Conservation (phyloP, 2,329 filamentous ascomycete genomes). For the Zasmidium cellare region DNA sequence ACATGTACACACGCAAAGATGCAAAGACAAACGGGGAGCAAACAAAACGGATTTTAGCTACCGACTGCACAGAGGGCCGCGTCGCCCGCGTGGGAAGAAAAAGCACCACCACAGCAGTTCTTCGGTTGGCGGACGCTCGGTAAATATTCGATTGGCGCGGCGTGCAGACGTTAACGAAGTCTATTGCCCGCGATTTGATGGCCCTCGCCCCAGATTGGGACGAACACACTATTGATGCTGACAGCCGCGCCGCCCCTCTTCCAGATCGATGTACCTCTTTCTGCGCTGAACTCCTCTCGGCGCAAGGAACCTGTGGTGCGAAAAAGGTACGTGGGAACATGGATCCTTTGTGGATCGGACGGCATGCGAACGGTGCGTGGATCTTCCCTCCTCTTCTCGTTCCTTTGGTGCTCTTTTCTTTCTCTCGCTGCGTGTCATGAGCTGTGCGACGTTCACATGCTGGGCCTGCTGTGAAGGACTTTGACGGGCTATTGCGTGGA, state of each 20-base stretch:
- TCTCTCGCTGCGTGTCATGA: neutral
- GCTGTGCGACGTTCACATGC: neutral
- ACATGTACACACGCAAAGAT: too few relatives aligned
- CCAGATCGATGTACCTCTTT: too few relatives aligned
- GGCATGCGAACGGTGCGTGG: neutral
- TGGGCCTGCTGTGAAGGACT: neutral
- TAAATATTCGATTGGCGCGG: neutral
- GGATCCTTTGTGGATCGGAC: neutral
- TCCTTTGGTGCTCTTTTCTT: neutral
- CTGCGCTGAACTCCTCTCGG: too few relatives aligned
- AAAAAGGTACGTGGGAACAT: neutral
- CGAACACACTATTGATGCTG: neutral
- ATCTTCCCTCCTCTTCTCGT: neutral
- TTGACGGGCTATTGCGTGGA: neutral
- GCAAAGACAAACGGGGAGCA: too few relatives aligned
- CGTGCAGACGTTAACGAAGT: neutral
- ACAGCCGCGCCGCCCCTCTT: neutral
- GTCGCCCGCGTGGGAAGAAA: neutral
- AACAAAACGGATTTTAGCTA: too few relatives aligned
- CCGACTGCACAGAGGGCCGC: neutral
- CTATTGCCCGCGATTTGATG: neutral
- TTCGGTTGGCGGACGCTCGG: neutral
- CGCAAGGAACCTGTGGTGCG: too few relatives aligned
- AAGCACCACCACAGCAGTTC: neutral
- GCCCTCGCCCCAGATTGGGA: neutral